Base-by-base conservation (phyloP, 768 basidiomycete genomes). In the Boletellus emodensis region DNA sequence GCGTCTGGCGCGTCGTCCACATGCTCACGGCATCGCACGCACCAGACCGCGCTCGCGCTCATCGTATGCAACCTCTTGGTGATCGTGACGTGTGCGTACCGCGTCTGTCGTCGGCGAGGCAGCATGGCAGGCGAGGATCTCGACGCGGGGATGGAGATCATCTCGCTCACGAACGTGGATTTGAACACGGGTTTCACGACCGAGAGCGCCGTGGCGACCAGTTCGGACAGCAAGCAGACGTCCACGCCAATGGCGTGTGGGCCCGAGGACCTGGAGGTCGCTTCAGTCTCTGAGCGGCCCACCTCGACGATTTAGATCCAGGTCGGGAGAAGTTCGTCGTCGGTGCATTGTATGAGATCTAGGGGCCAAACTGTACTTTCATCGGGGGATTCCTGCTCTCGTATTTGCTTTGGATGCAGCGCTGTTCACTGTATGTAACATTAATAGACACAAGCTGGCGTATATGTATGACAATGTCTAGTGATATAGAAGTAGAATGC, bases 31-130 rank as follows among this genome's bases (percentile, higher is more conserved):
- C 24, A 7, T 14, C 3, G 13, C 6, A 12, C 36, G 52, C 24
- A 26, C 33, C 30, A 30, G 30, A 30, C 3, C 30, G 30, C 30
- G 30, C 30, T 30, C 30, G 51, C 55, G 14, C 30, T 59, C 39
- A 46, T 63, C 40, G 53, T 63, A 12, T 65, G 64, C 37, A 63
- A 65, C 43, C 12, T 57, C 26, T 51, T 64, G 1, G 63, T 60
- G 26, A 61, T 61, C 28, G 54, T 44, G 36, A 45, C 55, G 10
- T 63, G 58, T 30, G 17, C 56, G 24, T 66, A 58, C 40, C 61
- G 59, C 24, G 4, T 51, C 26, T 26, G 30, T 30, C 30, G 30
- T 10, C 30, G 30, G 30, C 30, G 30, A 7, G 13, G 15, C 15
- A 24, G 15, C 15, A 15, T n/a, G 9, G 40, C 33, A 5, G 32